These are phyloP conservation scores for Plasmopara halstedii DNA, from an alignment of 352 stramenopile species.

Conservation along the genomic window DNA sequence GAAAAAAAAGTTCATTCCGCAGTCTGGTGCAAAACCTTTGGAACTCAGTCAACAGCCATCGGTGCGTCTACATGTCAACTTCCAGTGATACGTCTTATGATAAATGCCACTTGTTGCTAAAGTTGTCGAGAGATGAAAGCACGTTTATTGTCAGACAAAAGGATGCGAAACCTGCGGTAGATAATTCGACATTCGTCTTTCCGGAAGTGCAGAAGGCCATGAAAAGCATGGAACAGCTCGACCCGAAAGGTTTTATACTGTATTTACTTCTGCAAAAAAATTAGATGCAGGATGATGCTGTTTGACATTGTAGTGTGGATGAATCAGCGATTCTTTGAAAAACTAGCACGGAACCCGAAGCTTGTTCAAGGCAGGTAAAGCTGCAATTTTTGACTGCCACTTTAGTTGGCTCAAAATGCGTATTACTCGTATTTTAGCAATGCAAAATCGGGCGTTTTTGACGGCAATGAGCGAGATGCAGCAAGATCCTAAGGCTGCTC, in stretches of 20 bases:
- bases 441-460: conserved; percentile 64
- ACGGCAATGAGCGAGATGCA: conserved; percentile 67
- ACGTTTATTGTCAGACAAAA: conserved; percentile 28
- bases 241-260: conserved; percentile 40
- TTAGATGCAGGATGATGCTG: not conserved
- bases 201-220: conserved; percentile 69
- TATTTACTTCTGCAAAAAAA: not conserved
- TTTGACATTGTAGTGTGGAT: conserved; percentile 53
- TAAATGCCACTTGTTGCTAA: not conserved
- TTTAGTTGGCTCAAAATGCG: not conserved
- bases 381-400: not conserved
- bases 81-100: not conserved
- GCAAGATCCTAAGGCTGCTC: conserved; percentile 39
- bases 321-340: conserved; percentile 61
- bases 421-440: conserved; percentile 15
- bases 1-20: conserved; percentile 3
- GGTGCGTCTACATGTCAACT: not conserved
- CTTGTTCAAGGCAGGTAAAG: conserved; percentile 33
- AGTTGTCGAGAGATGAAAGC: conserved; percentile 29
- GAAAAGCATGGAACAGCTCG: conserved; percentile 46
- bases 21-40: conserved; percentile 2
- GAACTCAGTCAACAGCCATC: conserved; percentile 7
- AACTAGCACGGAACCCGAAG: conserved; percentile 49
- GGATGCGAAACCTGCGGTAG: conserved; percentile 9
- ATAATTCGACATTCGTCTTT: conserved; percentile 42